Percentiles rank a stretch among this genome's conserved stretches.
Conservation (phyloP, 2,329 filamentous ascomycete species). For the Aspergillus thermomutatus region DNA sequence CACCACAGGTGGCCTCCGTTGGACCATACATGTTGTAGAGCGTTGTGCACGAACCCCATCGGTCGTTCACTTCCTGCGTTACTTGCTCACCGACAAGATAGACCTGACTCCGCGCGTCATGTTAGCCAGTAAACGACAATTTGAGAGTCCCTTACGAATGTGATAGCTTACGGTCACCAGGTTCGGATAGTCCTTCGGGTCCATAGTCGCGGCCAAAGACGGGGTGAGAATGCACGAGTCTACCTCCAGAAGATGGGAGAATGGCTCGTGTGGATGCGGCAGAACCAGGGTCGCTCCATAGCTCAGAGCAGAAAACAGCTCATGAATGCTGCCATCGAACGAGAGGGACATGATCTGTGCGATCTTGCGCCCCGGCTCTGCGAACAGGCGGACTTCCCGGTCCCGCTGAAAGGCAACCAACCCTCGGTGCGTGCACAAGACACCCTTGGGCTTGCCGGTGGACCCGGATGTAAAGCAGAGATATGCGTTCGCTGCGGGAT, state of each 20-base stretch:
- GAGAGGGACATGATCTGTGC: constrained; percentile 43
- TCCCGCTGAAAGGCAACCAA: constrained; percentile 37
- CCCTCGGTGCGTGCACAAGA: constrained; percentile 30
- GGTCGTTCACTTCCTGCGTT: constrained; percentile 29
- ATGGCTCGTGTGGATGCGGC: constrained; percentile 16
- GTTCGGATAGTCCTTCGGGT: constrained; percentile 30
- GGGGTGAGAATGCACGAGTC: constrained; percentile 40
- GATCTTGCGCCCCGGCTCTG: constrained; percentile 31
- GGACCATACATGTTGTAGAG: constrained; percentile 47
- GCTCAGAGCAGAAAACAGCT: constrained; percentile 39
- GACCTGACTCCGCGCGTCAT: constrained; percentile 11
- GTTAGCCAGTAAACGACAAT: too few species aligned
- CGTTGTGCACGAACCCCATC: constrained; percentile 26
- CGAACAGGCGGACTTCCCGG: constrained; percentile 30
- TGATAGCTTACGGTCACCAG: constrained; percentile 16
- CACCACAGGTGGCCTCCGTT: constrained; percentile 40
- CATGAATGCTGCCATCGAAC: constrained; percentile 47
- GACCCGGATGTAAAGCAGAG: constrained; percentile 45
- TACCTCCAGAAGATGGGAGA: constrained; percentile 27
- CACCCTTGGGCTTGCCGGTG: constrained; percentile 10
- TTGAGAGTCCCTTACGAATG: too few species aligned
- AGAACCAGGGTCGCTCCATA: constrained; percentile 42
- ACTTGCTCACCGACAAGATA: constrained; percentile 41
- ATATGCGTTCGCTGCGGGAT: constrained; percentile 28
- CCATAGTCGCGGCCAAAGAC: constrained; percentile 32